Conservation (phyloP, 306 rosid genomes). For the Vachellia pachyceras region DNA sequence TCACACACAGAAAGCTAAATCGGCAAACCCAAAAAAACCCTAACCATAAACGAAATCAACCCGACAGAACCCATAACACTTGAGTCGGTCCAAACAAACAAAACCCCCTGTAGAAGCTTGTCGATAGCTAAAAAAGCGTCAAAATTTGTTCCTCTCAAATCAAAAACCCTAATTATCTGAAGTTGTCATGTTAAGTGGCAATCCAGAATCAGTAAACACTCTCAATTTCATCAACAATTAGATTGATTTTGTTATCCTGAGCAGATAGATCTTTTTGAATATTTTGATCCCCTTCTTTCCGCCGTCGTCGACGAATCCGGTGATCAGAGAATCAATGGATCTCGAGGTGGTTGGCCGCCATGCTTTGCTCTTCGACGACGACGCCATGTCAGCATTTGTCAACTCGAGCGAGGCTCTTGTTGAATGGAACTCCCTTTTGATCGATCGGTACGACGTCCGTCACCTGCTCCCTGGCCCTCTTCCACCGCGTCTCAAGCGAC, state of each 20-base stretch:
- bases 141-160: not conserved
- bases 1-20: too few species aligned
- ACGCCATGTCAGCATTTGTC: slow-evolving; percentile 72
- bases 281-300: not conserved
- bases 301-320: slow-evolving; percentile 15
- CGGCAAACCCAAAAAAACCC: too few species aligned
- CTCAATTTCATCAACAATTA: not conserved
- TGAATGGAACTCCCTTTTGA: slow-evolving; percentile 85
- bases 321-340: slow-evolving; percentile 53
- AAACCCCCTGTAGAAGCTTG: not conserved
- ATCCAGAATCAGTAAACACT: not conserved
- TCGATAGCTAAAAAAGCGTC: not conserved
- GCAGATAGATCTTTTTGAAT: not conserved
- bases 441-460: slow-evolving; percentile 92
- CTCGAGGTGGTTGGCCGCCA: slow-evolving; percentile 79
- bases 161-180: not conserved
- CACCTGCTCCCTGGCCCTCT: slow-evolving; percentile 74
- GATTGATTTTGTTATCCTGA: not conserved
- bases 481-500: slow-evolving; percentile 70
- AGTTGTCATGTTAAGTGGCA: not conserved
- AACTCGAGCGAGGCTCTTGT: slow-evolving; percentile 79
- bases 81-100: not conserved
- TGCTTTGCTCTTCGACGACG: slow-evolving; percentile 85
- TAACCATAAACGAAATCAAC: too few species aligned
- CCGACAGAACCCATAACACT: too few species aligned